Conservation (phyloP, 2,329 filamentous ascomycete genomes). For the Apiospora hydei region DNA sequence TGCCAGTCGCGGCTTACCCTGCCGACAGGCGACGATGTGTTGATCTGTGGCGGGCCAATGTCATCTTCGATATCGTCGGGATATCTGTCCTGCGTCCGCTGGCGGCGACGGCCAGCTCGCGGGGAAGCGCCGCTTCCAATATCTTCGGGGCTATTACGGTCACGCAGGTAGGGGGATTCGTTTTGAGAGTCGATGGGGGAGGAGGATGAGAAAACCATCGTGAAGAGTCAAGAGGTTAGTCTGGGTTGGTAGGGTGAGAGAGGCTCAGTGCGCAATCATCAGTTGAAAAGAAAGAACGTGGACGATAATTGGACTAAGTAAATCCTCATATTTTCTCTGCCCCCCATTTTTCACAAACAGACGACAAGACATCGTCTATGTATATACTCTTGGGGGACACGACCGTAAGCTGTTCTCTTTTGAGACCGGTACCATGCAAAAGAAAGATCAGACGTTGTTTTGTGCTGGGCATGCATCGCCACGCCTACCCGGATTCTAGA, state of each 20-base stretch:
- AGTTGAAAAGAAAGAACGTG: not conserved
- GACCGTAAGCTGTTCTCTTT: not conserved
- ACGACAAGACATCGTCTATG: not conserved
- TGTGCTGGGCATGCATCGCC: slow-evolving; percentile 4
- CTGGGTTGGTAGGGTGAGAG: not conserved
- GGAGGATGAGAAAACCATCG: not conserved
- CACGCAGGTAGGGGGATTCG: not conserved
- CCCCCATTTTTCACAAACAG: not conserved
- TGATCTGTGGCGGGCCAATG: not conserved
- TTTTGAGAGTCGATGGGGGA: not conserved
- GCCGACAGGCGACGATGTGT: not conserved
- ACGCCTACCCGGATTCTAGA: not conserved
- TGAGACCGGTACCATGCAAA: not conserved
- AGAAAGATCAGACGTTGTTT: slow-evolving; percentile 5
- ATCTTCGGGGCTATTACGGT: not conserved
- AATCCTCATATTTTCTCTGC: too few species aligned
- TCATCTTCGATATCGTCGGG: slow-evolving; percentile 10
- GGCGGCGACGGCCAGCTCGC: not conserved
- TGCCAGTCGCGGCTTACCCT: slow-evolving; percentile 4
- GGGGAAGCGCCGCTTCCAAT: not conserved
- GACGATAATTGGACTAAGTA: not conserved
- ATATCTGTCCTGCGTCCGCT: not conserved
- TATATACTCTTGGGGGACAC: not conserved
- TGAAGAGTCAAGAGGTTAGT: not conserved
- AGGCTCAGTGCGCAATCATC: not conserved